Base-by-base conservation (phyloP, 805 yeast species). In the Ogataea wickerhamii region DNA sequence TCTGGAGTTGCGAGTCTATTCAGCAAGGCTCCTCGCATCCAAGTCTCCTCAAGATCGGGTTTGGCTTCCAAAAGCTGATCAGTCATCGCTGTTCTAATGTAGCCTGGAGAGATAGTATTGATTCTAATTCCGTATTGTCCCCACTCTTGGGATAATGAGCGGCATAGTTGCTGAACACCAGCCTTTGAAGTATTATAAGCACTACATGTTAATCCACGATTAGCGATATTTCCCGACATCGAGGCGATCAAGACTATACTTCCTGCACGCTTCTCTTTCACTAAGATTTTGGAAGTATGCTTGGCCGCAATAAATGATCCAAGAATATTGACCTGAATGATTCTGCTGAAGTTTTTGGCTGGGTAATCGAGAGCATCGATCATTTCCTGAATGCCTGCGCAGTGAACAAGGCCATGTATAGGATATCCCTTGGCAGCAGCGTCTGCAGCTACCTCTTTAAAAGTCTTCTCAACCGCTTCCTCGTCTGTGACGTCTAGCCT, bases 181-280 rank as follows among this genome's bases (percentile, higher is more conserved):
- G 74, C 73, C 55, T 70, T 70, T 43, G 74, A 70, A 20, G 68
- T 68, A 47, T 70, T 68, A 56, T 70, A 70, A 22, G 67, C 67
- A 30, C 73, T 70, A 50, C 71, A 75, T 43, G 63, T 65, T 43
- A 70, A 66, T 32, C 76, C 77, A 35, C 71, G 71, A 46, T 73
- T 73, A 41, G 70, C 74, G 47, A 71, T 70, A 54, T 66, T 71
- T 11, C 70, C 76, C 12, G 73, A 67, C 75, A 71, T 71, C 18
- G 76, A 71, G 3, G 75, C 77, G 16, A 76, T 72, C 61, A 71
- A 64, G 37, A 72, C 67, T 45, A 73, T 59, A n/a, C 74, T 68
- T 30, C 78, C 77, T 21, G 49, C 39, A n/a, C 34, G 32, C 21
- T 40, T 35, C 10, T 38, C 25, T 17, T 34, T 38, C 18, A 45